Conservation (phyloP, 352 stramenopile species). For the Pseudoperonospora humuli region DNA sequence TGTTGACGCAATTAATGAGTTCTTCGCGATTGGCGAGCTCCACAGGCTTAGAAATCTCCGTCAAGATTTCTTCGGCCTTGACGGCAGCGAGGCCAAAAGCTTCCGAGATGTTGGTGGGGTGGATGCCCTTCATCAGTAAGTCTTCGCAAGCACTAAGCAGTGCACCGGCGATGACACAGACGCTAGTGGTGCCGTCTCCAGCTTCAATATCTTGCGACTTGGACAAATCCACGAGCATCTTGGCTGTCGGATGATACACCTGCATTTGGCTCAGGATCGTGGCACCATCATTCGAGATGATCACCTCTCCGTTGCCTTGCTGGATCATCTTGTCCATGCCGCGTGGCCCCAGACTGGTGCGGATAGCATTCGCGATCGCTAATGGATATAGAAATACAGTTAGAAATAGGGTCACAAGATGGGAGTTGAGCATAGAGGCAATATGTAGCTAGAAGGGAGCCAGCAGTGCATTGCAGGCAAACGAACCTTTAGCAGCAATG, state of each 20-base stretch:
- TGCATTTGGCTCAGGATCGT: conserved; percentile 98
- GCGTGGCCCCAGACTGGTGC: conserved; percentile 95
- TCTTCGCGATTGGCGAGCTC: conserved; percentile 91
- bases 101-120: conserved; percentile 97
- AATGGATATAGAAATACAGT: background rate
- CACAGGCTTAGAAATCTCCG: conserved; percentile 87
- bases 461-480: no score
- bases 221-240: conserved; percentile 99
- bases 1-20: conserved; percentile 97
- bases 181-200: conserved; percentile 95
- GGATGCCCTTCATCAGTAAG: conserved; percentile 93
- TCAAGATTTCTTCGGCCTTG: conserved; percentile 87
- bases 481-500: conserved; percentile 93
- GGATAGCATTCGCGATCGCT: conserved; percentile 97
- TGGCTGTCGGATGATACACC: conserved; percentile 97
- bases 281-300: conserved; percentile 99
- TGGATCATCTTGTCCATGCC: conserved; percentile 99
- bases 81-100: conserved; percentile 91
- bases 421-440: no score
- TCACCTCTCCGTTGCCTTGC: conserved; percentile 94
- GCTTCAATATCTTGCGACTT: conserved; percentile 99
- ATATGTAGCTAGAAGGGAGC: no score
- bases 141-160: conserved; percentile 93
- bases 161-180: conserved; percentile 98
- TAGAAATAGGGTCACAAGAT: background rate